Evolutionary conservation across 352 stramenopile species (phyloP), one percentile per base, ranked within the genome.

Genomic region (Elongisporangium senticosum): DNA sequence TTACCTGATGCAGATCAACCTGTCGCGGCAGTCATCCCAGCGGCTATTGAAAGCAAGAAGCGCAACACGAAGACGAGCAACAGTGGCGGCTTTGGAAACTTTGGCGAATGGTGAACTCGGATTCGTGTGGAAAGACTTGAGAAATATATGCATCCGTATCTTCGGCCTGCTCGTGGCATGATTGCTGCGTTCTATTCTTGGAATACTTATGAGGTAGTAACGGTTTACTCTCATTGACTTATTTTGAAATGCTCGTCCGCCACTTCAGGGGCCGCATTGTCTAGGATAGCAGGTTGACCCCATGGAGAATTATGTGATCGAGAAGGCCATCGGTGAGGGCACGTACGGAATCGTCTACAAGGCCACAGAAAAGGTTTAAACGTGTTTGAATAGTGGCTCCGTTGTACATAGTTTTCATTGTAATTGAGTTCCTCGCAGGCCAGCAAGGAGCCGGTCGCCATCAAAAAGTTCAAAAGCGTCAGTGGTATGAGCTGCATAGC

Each of bases 341-440:
- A 92, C 84, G 22, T 94, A 92, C 61, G 84, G 84, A 17, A 68
- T 92, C 43, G 82, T 94, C 20, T 94, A 89, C 61, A 86, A 87
- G 52, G 84, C 84, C 13, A 75, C 69, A 33, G 84, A 92, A 59
- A 94, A 90, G 68, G 83, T 90, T 55, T 14, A 57, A 55, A 5
- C 1, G 20, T 14, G 40, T 51, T 23, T 21, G 6, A 47, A 14
- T 17, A 21, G n/a, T 15, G 21, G 5, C 2, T 26, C 2, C 23
- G 23, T 26, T 26, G 23, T 26, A 26, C 57, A n/a, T 33, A 20
- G 19, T 40, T 24, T 47, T 62, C 40, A 26, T 51, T 58, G 15
- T 56, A 51, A 33, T 21, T 33, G n/a, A 24, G 26, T 21, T 37
- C 15, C 26, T 28, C 53, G 15, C 49, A 90, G 81, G 75, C 69